Evolutionary conservation across 169 alveolate genomes (phyloP).

Genomic region (Plasmodium coatneyi): DNA sequence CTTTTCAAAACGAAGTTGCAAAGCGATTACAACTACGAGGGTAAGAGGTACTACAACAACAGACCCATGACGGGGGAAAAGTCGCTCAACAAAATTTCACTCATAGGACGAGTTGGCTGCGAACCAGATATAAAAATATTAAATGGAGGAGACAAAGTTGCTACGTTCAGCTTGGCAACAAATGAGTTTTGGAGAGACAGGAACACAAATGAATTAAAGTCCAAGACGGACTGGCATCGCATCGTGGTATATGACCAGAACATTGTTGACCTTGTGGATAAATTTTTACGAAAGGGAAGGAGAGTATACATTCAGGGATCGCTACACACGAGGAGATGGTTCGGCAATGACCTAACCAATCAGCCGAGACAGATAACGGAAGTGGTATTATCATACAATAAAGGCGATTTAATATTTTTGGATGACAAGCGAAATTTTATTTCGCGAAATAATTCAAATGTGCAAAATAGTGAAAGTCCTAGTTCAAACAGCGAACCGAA

Average conservation of each 20-base stretch:
- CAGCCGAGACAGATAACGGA: conserved; percentile 72
- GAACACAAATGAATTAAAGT: conserved; percentile 56
- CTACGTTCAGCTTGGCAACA: conserved; percentile 77
- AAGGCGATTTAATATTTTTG: conserved; percentile 63
- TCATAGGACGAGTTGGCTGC: conserved; percentile 76
- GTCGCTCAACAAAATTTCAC: conserved; percentile 55
- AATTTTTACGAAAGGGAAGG: conserved; percentile 77
- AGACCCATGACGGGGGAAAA: conserved; percentile 33
- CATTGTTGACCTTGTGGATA: conserved; percentile 74
- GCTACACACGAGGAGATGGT: conserved; percentile 76
- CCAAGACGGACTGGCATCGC: conserved; percentile 78
- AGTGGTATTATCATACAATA: conserved; percentile 51
- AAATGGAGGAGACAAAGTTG: conserved; percentile 76
- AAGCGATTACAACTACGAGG: conserved; percentile 29
- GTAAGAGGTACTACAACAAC: conserved; percentile 22
- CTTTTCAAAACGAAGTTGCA: conserved; percentile 12
- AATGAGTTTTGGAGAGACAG: conserved; percentile 79
- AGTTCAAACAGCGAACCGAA: neutral
- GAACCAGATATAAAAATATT: conserved; percentile 77
- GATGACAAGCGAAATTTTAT: conserved; percentile 61
- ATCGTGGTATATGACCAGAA: conserved; percentile 71
- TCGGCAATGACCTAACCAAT: conserved; percentile 49
- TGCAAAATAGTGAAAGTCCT: conserved; percentile 6
- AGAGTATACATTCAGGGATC: conserved; percentile 75
- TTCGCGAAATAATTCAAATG: conserved; percentile 6